These are phyloP conservation scores for Trichoderma simmonsii DNA, from an alignment of 2,329 filamentous ascomycete genomes.

Conservation along the genomic window DNA sequence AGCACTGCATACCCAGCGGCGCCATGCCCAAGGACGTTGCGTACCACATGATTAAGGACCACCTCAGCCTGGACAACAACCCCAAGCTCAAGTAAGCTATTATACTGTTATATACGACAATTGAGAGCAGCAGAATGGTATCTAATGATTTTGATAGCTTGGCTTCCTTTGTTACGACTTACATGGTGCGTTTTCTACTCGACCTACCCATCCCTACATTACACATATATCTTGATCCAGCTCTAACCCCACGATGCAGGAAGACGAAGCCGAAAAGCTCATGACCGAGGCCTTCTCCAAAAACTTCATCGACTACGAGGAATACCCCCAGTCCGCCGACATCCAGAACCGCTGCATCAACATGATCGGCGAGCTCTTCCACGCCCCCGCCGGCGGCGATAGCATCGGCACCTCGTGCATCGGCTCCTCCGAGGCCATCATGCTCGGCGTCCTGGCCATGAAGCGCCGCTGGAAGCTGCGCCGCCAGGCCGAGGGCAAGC, in stretches of 20 bases:
- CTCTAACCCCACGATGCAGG: conserved; percentile 44
- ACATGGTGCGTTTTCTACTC: conserved; percentile 64
- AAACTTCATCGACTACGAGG: conserved; percentile 92
- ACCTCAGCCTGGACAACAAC: conserved; percentile 86
- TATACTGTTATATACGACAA: not conserved
- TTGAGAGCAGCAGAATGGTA: not conserved
- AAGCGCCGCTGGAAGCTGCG: conserved; percentile 92
- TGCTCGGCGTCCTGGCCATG: conserved; percentile 83
- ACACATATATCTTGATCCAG: not conserved
- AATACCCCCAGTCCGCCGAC: conserved; percentile 76
- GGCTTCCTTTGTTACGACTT: conserved; percentile 91
- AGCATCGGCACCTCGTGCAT: conserved; percentile 85
- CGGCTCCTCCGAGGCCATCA: conserved; percentile 85
- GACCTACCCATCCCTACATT: not conserved
- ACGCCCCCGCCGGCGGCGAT: conserved; percentile 65
- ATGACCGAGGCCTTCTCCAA: conserved; percentile 91
- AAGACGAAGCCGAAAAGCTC: conserved; percentile 92
- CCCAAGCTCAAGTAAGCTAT: conserved; percentile 71
- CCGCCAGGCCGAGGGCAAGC: conserved; percentile 78
- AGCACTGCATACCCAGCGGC: conserved; percentile 78
- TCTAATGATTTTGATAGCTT: conserved; percentile 44
- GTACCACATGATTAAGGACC: conserved; percentile 97
- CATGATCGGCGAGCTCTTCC: conserved; percentile 88
- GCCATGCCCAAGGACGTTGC: conserved; percentile 92
- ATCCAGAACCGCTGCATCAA: conserved; percentile 90